A percentile compares a stretch with the other conserved stretches of the same genome.
phyloP scores from a whole-genome alignment of 2,329 filamentous ascomycete species.

The Cercospora canescens region DNA sequence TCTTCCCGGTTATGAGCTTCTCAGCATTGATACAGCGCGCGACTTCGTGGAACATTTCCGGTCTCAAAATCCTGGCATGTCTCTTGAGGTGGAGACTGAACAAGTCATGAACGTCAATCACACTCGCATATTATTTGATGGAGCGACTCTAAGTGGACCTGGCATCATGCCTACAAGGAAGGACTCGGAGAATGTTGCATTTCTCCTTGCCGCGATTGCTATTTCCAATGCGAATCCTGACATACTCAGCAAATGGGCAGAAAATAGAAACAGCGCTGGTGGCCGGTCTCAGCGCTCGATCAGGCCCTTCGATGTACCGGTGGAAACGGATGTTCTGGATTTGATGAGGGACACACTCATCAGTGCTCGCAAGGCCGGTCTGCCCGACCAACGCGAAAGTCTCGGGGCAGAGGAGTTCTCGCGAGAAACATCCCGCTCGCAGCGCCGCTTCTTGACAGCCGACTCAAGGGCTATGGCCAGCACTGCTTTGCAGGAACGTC shows the following conservation, averaged over 20 bases:
- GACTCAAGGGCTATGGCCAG: slow-evolving; percentile 7
- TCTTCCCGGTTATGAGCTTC: slow-evolving; percentile 21
- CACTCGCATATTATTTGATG: slow-evolving; percentile 34
- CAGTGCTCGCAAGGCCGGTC: slow-evolving; percentile 36
- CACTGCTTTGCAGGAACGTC: slow-evolving; percentile 17
- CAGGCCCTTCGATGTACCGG: slow-evolving; percentile 29
- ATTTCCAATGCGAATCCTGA: slow-evolving; percentile 36
- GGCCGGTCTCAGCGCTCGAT: slow-evolving; percentile 37
- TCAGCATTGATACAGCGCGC: slow-evolving; percentile 40
- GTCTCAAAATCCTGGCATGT: slow-evolving; percentile 11
- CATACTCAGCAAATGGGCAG: slow-evolving; percentile 37
- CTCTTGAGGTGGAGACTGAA: slow-evolving; percentile 28
- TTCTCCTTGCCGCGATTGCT: slow-evolving; percentile 39
- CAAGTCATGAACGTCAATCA: slow-evolving; percentile 5
- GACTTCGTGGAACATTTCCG: slow-evolving; percentile 42
- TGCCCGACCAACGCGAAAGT: slow-evolving; percentile 33
- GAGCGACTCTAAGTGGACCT: slow-evolving; percentile 28
- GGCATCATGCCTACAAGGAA: slow-evolving; percentile 38
- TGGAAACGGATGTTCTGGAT: slow-evolving; percentile 35
- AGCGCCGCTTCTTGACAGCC: slow-evolving; percentile 5
- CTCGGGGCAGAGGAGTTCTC: slow-evolving; percentile 25
- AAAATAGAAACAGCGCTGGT: slow-evolving; percentile 33
- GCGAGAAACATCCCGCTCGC: neutral
- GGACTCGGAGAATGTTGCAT: slow-evolving; percentile 37
- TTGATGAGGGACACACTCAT: slow-evolving; percentile 40